Conservation (phyloP, 208 protist genomes). For the Leishmania lainsoni region DNA sequence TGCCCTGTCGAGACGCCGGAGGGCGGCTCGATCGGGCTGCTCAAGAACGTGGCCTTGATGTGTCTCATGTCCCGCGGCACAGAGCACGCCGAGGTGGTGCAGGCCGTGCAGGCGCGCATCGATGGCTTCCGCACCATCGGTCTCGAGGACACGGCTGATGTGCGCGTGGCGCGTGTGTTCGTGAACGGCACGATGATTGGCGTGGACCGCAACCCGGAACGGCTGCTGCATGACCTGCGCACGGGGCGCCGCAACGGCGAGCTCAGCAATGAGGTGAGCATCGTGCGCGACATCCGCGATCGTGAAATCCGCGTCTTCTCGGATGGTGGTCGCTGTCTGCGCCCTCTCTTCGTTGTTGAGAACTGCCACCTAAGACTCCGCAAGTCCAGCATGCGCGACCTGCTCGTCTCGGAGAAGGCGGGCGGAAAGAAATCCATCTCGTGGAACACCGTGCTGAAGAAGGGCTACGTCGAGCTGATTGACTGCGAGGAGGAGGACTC, state of each 20-base stretch:
- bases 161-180: constrained; percentile 73
- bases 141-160: constrained; percentile 75
- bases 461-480: constrained; percentile 88
- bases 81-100: constrained; percentile 86
- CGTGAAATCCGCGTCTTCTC: constrained; percentile 77
- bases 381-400: constrained; percentile 58
- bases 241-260: constrained; percentile 70
- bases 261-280: constrained; percentile 84
- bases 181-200: constrained; percentile 84
- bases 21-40: constrained; percentile 98
- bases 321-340: constrained; percentile 75
- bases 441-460: constrained; percentile 70
- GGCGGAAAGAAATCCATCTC: constrained; percentile 75
- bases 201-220: constrained; percentile 80
- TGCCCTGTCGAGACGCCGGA: constrained; percentile 99
- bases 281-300: constrained; percentile 69
- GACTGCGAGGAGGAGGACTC: constrained; percentile 99
- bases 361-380: constrained; percentile 62
- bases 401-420: constrained; percentile 79
- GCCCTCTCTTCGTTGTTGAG: constrained; percentile 76
- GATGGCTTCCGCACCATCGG: constrained; percentile 76
- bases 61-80: constrained; percentile 98
- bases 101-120: constrained; percentile 71
- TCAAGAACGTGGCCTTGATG: constrained; percentile 99
- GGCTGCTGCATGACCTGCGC: constrained; percentile 74